Evolutionary conservation across 371 early-diverging fungal species (phyloP).

Genomic region (Lichtheimia hyalospora): DNA sequence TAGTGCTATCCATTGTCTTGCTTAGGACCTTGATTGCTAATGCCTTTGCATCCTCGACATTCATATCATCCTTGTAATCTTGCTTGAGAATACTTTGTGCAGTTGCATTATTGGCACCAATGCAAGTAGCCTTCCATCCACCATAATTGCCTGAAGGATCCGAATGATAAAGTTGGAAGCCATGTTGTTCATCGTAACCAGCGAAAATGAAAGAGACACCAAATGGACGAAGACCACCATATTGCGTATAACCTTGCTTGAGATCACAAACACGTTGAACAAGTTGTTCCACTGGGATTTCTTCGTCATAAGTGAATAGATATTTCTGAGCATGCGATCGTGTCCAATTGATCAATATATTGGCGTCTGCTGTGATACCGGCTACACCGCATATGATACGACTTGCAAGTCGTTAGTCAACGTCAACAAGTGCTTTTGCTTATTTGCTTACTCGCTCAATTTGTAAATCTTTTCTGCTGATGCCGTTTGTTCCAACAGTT

Average conservation of each 20-base stretch:
- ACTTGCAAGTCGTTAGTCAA: constrained; percentile 35
- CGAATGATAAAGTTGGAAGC: constrained; percentile 97
- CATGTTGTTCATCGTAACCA: constrained; percentile 88
- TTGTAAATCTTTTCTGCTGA: constrained; percentile 97
- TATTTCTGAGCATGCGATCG: constrained; percentile 91
- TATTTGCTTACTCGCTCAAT: constrained; percentile 78
- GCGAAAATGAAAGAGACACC: constrained; percentile 98
- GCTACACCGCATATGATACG: constrained; percentile 97
- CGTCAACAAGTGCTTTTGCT: background rate
- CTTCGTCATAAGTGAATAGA: constrained; percentile 83
- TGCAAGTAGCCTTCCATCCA: constrained; percentile 98
- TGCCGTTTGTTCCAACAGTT: constrained; percentile 82
- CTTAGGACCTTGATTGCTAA: constrained; percentile 91
- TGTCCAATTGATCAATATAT: constrained; percentile 92
- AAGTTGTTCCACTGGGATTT: constrained; percentile 93
- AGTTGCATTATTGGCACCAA: constrained; percentile 93
- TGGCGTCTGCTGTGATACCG: constrained; percentile 98
- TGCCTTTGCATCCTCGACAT: constrained; percentile 84
- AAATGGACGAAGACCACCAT: constrained; percentile 98
- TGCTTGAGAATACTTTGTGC: constrained; percentile 93
- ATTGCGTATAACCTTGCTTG: constrained; percentile 99
- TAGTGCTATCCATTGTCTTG: constrained; percentile 95
- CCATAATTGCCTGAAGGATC: constrained; percentile 99
- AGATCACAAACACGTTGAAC: constrained; percentile 93
- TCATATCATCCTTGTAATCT: constrained; percentile 91